A percentile compares a stretch with the other conserved stretches of the same genome.
These are phyloP conservation scores for Panellus pusillus DNA, from an alignment of 768 basidiomycete genomes.

Conservation along the genomic window DNA sequence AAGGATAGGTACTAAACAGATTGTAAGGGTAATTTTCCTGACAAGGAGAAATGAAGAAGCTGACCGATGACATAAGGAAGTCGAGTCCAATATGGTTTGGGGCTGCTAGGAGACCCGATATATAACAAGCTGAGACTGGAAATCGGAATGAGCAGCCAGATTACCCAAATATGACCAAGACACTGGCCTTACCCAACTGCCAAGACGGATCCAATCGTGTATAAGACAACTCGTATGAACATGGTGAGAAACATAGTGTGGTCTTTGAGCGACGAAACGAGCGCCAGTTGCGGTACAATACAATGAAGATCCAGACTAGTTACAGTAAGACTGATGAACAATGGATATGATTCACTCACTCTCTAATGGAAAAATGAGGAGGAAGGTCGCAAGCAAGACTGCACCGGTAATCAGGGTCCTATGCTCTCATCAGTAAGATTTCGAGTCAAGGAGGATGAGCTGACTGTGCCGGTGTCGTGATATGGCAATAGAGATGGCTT, in stretches of 20 bases:
- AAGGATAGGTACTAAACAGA: conserved; percentile 3
- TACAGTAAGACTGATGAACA: too few relatives aligned
- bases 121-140: conserved; percentile 2
- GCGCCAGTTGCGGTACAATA: conserved; percentile 8
- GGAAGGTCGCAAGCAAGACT: not conserved
- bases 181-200: not conserved
- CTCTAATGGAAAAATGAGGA: conserved; percentile 10
- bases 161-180: not conserved
- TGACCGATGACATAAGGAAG: conserved; percentile 1
- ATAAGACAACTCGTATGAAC: conserved; percentile 7
- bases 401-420: not conserved
- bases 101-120: not conserved
- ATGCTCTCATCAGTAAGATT: too few relatives aligned
- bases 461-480: conserved; percentile 1
- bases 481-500: conserved; percentile 7
- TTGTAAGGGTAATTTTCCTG: not conserved
- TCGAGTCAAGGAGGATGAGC: not conserved
- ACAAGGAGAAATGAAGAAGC: not conserved
- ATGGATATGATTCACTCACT: not conserved
- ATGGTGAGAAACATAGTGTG: conserved; percentile 1
- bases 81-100: conserved; percentile 5
- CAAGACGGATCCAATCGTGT: conserved; percentile 1
- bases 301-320: conserved; percentile 8
- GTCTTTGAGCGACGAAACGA: not conserved
- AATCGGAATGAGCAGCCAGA: too few relatives aligned